Base-by-base conservation (phyloP, 345 rosid genomes). In the Theobroma cacao region DNA sequence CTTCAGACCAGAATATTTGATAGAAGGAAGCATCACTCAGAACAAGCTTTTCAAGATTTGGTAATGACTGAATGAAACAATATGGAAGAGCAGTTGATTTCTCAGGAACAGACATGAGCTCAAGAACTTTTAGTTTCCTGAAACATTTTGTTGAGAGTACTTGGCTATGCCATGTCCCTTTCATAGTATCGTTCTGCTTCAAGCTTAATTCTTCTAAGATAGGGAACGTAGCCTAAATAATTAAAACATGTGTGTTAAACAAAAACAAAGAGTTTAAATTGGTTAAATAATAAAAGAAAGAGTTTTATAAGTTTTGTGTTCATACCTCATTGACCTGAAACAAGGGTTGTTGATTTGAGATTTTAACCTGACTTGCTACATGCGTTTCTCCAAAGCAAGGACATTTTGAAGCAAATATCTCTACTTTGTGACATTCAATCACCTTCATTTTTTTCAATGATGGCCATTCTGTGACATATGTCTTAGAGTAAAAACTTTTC, bases 391-490 rank as follows among this genome's bases (percentile, higher is more conserved):
- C 40, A 11, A 34, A 58, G 24, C 15, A 5, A 41, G 18, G 13
- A 26, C 41, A 15, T 31, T 63, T 43, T 22, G 58, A 62, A 33
- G 79, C 70, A 40, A 79, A 63, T 75, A n/a, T 31, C 69, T 30
- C 7, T 14, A 70, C 20, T 50, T 63, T 43, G 3, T 41, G 48
- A 72, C 81, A 82, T 8, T 1, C 17, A 10, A 5, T 0, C 30
- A 63, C 33, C 0, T 18, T 0, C 70, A 82, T 34, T 8, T 4
- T 0, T 40, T 47, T 48, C 58, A 81, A 59, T 20, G 13, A 7
- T n/a, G 81, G 81, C 64, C 80, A 77, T 14, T 82, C 72, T 28
- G 48, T 43, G 59, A 68, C 52, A 65, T 65, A 72, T 4, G 20
- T 22, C 24, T 31, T 41, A 4, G 69, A 60, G 67, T 34, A 79